Evolutionary conservation across 208 protist genomes (phyloP).

Genomic region (Leishmania mexicana): DNA sequence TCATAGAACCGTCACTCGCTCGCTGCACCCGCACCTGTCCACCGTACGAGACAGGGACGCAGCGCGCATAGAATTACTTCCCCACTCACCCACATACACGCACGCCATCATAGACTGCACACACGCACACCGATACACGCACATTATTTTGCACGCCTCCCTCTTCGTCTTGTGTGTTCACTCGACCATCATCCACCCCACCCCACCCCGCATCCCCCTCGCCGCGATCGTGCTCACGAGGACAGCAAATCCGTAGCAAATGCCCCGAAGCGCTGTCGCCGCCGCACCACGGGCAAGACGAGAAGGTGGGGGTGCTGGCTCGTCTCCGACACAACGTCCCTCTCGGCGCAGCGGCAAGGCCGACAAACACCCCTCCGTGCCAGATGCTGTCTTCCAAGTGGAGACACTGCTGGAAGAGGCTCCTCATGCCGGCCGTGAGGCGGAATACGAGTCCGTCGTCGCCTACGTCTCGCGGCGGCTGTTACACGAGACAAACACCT

Average conservation of each 20-base stretch:
- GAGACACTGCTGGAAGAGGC: slow-evolving; percentile 32
- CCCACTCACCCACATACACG: not conserved
- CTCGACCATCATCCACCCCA: not conserved
- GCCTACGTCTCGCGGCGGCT: slow-evolving; percentile 54
- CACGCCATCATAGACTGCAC: not conserved
- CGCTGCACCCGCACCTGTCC: not conserved
- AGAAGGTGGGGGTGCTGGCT: not conserved
- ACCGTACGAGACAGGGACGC: not conserved
- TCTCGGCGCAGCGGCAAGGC: not conserved
- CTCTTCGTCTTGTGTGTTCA: not conserved
- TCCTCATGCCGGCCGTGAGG: slow-evolving; percentile 41
- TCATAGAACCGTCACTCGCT: not conserved
- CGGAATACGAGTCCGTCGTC: slow-evolving; percentile 62
- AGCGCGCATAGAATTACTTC: not conserved
- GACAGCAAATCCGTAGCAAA: not conserved
- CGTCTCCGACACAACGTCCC: not conserved
- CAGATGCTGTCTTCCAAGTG: slow-evolving; percentile 6
- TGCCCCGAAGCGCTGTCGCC: not conserved
- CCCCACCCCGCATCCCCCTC: not conserved
- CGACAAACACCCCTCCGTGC: not conserved
- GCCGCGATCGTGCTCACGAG: not conserved
- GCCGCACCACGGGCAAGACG: not conserved
- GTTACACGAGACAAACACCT: slow-evolving; percentile 31
- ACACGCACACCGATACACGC: not conserved
- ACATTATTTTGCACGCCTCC: not conserved